Conservation (phyloP, 139 green algal genomes). For the Volvox africanus region DNA sequence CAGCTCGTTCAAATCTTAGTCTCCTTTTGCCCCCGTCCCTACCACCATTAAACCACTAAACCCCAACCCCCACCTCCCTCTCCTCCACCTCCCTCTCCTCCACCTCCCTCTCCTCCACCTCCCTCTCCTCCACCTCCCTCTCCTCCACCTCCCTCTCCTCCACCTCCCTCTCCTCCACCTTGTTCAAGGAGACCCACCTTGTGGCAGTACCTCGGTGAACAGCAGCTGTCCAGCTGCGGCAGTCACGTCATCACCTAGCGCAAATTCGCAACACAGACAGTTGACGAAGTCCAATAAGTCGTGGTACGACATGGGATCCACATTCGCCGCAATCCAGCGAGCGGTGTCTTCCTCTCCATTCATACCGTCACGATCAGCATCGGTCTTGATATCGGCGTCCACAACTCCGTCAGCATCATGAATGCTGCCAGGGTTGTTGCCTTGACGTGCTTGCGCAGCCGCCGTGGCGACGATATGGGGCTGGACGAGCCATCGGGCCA, state of each 20-base stretch:
- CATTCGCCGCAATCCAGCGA: background rate
- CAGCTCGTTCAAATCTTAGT: too few species aligned
- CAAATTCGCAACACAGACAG: constrained; percentile 52
- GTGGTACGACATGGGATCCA: constrained; percentile 16
- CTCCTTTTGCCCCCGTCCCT: too few species aligned
- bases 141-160: too few species aligned
- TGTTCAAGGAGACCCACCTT: background rate
- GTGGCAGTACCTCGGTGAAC: constrained; percentile 29
- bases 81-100: too few species aligned
- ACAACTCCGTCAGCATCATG: background rate
- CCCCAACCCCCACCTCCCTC: too few species aligned
- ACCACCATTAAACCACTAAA: too few species aligned
- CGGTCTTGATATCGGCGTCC: background rate
- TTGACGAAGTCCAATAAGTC: constrained; percentile 43
- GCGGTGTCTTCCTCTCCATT: background rate
- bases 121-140: too few species aligned
- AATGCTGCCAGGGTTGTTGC: background rate
- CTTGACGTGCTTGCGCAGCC: too few species aligned
- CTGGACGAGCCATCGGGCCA: constrained; percentile 51
- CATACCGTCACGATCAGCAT: background rate
- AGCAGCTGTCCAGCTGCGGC: constrained; percentile 25
- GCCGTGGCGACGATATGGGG: constrained; percentile 20
- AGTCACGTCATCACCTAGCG: constrained; percentile 42
- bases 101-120: too few species aligned
- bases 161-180: too few species aligned